Evolutionary conservation across 2,329 filamentous ascomycete species (phyloP), one percentile per base, ranked within the genome.

Genomic region (Aspergillus luchuensis): DNA sequence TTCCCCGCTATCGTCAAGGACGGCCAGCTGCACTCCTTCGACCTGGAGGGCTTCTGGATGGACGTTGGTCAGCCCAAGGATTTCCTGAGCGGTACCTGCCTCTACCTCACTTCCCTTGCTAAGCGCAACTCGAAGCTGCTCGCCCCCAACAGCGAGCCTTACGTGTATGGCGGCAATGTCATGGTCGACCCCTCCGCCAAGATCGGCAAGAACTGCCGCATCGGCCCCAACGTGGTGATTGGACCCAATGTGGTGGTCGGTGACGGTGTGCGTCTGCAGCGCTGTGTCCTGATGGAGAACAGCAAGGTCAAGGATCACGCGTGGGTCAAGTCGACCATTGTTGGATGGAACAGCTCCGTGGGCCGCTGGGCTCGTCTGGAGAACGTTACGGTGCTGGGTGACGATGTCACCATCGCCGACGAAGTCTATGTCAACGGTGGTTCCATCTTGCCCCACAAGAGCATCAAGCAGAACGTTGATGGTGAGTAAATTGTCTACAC

Each of bases 41-140:
- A 98, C 76, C 87, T 98, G 30, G 92, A 97, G 69, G 92, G 94
- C 70, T 98, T 96, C 87, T 98, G 94, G 94, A 98, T 98, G 94
- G 94, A 98, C 71, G 92, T 99, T 66, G 94, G 94, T 71, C 94
- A 99, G 81, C 94, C 94, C 70, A 99, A 98, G 84, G 94, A 99
- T 76, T 99, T 98, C 86, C 84, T 99, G 58, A 92, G 90, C 21
- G 94, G 94, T 65, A 98, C 95, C 63, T 98, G 94, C 81, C 85
- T 99, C 64, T 98, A 97, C 82, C 91, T 99, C 56, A 92, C 91
- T 50, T 96, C 92, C 3, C 86, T 98, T 62, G 86, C 92, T 61
- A 97, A 97, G 87, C 92, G 91, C 81, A 87, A 88, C 75, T 91
- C 91, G 74, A 93, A 96, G 82, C 85, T 91, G 63, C 90, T 98